Base-by-base conservation (phyloP, 225 moss, liverwort and hornwort genomes). In the Physcomitrellopsis africana region DNA sequence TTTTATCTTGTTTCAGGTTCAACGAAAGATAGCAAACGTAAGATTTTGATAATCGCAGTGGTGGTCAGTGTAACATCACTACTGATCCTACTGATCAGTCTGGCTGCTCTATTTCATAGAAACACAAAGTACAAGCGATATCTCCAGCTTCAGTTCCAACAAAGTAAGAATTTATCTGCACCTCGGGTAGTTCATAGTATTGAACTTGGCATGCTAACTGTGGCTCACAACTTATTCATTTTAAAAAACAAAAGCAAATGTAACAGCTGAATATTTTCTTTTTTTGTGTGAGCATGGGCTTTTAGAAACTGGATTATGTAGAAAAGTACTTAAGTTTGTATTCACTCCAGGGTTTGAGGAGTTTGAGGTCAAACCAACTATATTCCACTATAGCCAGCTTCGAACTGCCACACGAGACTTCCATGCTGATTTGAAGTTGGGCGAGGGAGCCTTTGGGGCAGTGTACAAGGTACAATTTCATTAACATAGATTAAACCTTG, bases 361-460 rank as follows among this genome's bases (percentile, higher is more conserved):
- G 3, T 69, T 68, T 61, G 76, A 76, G n/a, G 76, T 68, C 46
- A 76, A 76, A 14, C 76, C 68, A 23, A 76, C 68, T 51, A 68
- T 68, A 17, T 76, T 68, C 11, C 13, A 41, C 5, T 68, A 76
- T 20, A 68, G 42, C 13, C 24, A 60, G 68, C 76, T 76, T 61
- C 68, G 68, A 12, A 10, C n/a, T 68, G 68, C 76, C 3, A 76
- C 76, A 60, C 60, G 68, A 60, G 76, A 68, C 43, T 76, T 76
- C 11, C 60, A 68, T 5, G 48, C 51, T 42, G 68, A 68, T 26
- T 65, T 51, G 68, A 76, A 68, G 43, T 61, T 76, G 60, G 76
- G 76, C n/a, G 51, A 76, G 52, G 76, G 76, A 51, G 11, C 60
- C 68, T 76, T 60, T 14, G 76, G 76, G 6, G 18, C 60, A 61